phyloP scores from a whole-genome alignment of 768 basidiomycete species.

The Auriscalpium microsporum region DNA sequence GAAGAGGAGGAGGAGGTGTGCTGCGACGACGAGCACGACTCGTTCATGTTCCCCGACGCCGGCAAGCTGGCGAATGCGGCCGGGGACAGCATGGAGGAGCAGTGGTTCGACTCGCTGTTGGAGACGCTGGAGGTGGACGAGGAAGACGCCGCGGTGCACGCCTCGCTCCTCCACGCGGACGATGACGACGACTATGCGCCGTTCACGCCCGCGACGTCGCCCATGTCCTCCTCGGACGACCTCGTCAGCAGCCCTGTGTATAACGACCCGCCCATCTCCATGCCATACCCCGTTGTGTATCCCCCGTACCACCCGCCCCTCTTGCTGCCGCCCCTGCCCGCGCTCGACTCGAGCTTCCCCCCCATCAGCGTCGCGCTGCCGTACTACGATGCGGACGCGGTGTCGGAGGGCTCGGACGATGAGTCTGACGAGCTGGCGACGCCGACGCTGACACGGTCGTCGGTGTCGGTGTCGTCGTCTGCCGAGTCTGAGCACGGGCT shows the following conservation, averaged over 20 bases:
- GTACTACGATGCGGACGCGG: constrained; percentile 56
- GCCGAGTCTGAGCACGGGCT: constrained; percentile 29
- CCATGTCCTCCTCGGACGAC: constrained; percentile 74
- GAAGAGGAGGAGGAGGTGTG: constrained; percentile 44
- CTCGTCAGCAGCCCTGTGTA: constrained; percentile 45
- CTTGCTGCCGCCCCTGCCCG: constrained; percentile 35
- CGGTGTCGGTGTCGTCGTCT: constrained; percentile 39
- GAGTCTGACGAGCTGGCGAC: constrained; percentile 67
- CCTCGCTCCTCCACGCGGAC: constrained; percentile 42
- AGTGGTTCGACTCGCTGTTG: constrained; percentile 77
- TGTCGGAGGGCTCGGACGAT: constrained; percentile 81
- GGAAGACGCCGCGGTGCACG: constrained; percentile 45
- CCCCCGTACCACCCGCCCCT: constrained; percentile 47
- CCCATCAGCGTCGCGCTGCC: constrained; percentile 50
- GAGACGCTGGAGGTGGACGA: constrained; percentile 66
- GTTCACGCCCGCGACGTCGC: constrained; percentile 57
- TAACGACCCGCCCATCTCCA: constrained; percentile 38
- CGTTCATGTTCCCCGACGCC: constrained; percentile 78
- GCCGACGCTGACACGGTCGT: constrained; percentile 48
- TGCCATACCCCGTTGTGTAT: constrained; percentile 49
- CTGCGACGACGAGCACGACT: constrained; percentile 40
- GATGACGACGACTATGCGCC: constrained; percentile 54
- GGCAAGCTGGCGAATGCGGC: constrained; percentile 41
- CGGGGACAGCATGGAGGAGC: constrained; percentile 51
- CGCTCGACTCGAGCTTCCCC: constrained; percentile 22